Base-by-base conservation (phyloP, 495 filamentous ascomycete species). In the Staphylotrichum longicolle region DNA sequence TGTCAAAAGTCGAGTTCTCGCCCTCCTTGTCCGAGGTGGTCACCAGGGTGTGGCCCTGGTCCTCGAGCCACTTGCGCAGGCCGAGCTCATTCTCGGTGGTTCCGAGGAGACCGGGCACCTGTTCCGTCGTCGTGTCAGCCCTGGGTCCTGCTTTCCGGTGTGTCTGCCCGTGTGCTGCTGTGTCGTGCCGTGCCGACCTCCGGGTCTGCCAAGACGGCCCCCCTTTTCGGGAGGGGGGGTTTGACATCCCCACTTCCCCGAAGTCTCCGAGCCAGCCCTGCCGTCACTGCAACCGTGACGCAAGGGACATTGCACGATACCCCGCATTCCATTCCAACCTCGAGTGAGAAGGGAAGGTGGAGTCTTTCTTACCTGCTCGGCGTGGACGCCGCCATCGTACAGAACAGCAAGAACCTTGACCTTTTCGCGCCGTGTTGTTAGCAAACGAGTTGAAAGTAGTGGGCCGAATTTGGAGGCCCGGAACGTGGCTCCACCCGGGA, bases 21-120 rank as follows among this genome's bases (percentile, higher is more conserved):
- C 93, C 90, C 65, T 83, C 94, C 83, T 98, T 98, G 80, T 96
- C 91, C 61, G 93, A 96, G 58, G 94, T 98, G 66, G 93, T 98
- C 60, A 98, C 87, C 54, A 98, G 84, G 35, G 89, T 93, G 84
- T 98, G 94, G 70, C 94, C 94, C 73, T 92, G 84, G 53, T 91
- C 89, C 80, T 98, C 94, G 64, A 98, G 83, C 94, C 94, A 98
- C 78, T 94, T 91, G 64, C 94, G 85, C 71, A 98, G 76, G 55
- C 94, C 94, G 58, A 98, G 90, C 83, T 98, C 94, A 76, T 98
- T 98, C 82, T 98, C 92, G 56, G 90, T 96, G 47, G 93, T 96
- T 69, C 94, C 94, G 60, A 98, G 87, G 58, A 98, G 84, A 64
- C 82, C 82, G 55, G 93, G 92, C 68, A 93, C 89, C 72, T 96